Evolutionary conservation across 2,329 filamentous ascomycete species (phyloP), one percentile per base, ranked within the genome.

Genomic region (Colletotrichum tabaci): DNA sequence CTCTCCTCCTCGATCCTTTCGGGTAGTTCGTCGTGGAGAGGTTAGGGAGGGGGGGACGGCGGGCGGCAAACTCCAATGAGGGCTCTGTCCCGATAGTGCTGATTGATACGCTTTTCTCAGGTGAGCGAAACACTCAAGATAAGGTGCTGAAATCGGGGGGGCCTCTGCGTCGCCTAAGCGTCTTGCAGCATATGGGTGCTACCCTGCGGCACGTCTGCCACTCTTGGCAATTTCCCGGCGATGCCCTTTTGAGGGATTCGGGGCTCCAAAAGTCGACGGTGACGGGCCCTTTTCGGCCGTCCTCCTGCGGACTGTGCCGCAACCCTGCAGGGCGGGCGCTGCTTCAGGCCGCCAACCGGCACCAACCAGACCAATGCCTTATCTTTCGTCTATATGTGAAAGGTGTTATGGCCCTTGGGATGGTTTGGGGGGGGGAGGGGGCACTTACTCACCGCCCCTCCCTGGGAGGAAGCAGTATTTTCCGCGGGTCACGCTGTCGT

Each of bases 31-130:
- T 21, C 23, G 21, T 12, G 26, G 13, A 16, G 44, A 18, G 18
- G 3, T 26, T 26, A 26, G 23, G 3, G 23, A 26, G 23, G 23
- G 3, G 26, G 26, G 26, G 26, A 26, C 26, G 26, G 26, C 26
- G 26, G 26, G 26, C 26, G 26, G 4, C 9, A 56, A 15, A 38
- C 26, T 53, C 46, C 67, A 55, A 70, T 70, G 40, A 49, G 40
- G 46, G 38, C 9, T 18, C 30, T 30, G 4, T n/a, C 7, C 53
- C 40, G 35, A 40, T 50, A 61, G 42, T 46, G 35, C 35, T 12
- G 35, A 47, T n/a, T 38, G 57, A 30, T 49, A 26, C 47, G 42
- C 42, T 61, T 47, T 26, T 13, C 42, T 26, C 49, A 52, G 42
- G 42, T 23, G 23, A 46, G 42, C 38, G 44, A 53, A 23, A 50